These are phyloP conservation scores for Tolypocladium ophioglossoides DNA, from an alignment of 2,329 filamentous ascomycete species.

Conservation along the genomic window DNA sequence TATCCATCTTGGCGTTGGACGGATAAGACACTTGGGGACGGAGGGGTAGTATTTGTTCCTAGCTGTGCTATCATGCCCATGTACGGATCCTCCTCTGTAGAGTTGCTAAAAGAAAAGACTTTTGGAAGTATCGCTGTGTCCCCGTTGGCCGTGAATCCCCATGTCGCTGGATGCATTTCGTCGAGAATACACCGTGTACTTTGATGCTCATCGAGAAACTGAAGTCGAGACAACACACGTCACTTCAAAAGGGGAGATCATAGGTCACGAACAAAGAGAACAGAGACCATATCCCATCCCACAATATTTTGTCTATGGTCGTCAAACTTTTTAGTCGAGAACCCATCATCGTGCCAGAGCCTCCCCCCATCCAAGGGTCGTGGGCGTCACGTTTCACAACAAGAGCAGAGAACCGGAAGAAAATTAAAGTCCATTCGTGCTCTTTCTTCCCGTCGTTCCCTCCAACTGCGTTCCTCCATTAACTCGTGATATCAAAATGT, in stretches of 20 bases:
- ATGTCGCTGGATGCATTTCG: not conserved
- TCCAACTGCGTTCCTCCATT: not conserved
- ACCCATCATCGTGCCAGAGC: not conserved
- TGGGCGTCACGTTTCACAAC: not conserved
- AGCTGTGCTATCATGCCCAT: not conserved
- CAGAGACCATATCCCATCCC: not conserved
- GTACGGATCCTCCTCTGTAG: not conserved
- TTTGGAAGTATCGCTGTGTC: not conserved
- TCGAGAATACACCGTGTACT: not conserved
- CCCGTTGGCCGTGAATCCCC: not conserved
- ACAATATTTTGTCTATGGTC: not conserved
- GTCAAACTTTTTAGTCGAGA: not conserved
- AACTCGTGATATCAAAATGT: slow-evolving; percentile 1
- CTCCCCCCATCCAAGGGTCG: not conserved
- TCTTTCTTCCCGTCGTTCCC: not conserved
- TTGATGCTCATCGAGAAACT: not conserved
- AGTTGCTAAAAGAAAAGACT: not conserved
- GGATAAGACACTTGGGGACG: not conserved
- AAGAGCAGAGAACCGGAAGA: not conserved
- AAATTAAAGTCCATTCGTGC: not conserved
- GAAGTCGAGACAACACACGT: fast-evolving
- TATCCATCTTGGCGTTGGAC: not conserved
- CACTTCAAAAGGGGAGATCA: not conserved
- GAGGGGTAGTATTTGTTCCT: not conserved
- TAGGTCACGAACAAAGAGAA: not conserved